phyloP scores from a whole-genome alignment of 371 early-diverging fungal genomes.

The Apophysomyces ossiformis region DNA sequence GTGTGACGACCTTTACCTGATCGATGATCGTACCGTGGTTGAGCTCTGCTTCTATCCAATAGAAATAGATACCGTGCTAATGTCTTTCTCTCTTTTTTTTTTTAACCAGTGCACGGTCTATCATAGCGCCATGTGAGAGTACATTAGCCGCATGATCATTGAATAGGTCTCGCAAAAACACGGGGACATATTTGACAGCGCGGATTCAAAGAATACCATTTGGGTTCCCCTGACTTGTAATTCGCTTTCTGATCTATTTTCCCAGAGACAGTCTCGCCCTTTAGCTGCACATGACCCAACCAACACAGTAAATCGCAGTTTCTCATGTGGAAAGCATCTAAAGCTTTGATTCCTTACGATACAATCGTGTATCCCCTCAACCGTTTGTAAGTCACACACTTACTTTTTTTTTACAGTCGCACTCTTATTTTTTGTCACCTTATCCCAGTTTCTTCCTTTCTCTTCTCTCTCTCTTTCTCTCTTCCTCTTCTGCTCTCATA shows the following conservation, averaged over 20 bases:
- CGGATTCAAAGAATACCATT: background rate
- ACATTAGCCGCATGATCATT: constrained; percentile 1
- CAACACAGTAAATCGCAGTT: background rate
- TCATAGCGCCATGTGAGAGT: constrained; percentile 1
- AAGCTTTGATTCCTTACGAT: constrained; percentile 1
- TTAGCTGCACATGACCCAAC: background rate
- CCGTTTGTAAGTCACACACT: constrained; percentile 4
- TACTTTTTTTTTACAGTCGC: background rate
- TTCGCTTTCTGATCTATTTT: background rate
- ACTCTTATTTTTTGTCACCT: constrained; percentile 9
- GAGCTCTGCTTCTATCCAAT: constrained; percentile 4
- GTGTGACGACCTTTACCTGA: constrained; percentile 9
- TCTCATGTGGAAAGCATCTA: constrained; percentile 4
- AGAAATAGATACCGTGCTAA: constrained; percentile 5
- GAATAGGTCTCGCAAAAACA: constrained; percentile 10
- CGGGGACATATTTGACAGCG: constrained; percentile 10
- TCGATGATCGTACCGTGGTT: constrained; percentile 8
- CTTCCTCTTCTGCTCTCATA: background rate
- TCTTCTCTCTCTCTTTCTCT: background rate
- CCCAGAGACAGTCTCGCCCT: constrained; percentile 10
- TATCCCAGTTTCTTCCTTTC: background rate
- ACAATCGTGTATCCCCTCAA: background rate
- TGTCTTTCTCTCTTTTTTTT: background rate
- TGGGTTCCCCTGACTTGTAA: constrained; percentile 5
- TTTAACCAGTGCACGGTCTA: background rate